Evolutionary conservation across 148 eudicot genomes (phyloP), one percentile per base, ranked within the genome.

Genomic region (Agrostemma githago): DNA sequence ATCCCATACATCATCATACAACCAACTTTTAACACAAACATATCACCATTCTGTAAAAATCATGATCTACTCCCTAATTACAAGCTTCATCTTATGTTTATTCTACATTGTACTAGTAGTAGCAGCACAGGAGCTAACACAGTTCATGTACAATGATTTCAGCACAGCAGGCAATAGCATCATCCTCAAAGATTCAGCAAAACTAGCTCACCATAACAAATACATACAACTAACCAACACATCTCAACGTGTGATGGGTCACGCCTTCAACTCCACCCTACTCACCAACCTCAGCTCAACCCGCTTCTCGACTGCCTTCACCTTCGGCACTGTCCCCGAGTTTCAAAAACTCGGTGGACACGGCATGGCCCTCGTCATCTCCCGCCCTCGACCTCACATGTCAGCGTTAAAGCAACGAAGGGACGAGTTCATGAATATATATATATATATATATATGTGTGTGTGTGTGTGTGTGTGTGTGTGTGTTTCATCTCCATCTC

Each of bases 261-360:
- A 87, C 58, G 88, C 82, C 53, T 85, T 85, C 6, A 80, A 80
- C 71, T 9, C 76, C 4, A 37, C 59, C 39, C 74, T 82, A 0
- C 16, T 85, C 38, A 72, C 43, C 15, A 75, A 72, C 61, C 58
- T 3, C 75, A 5, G 84, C 43, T 14, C 48, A 59, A 15, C 78
- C 81, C 11, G n/a, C n/a, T 89, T 89, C 65, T 85, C 88, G 4
- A 85, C 92, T 0, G 65, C 71, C 42, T 89, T 89, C 59, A 86
- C 81, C 4, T 42, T 85, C 21, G 79, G 73, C 26, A 85, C 84
- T 10, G 77, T 75, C 17, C 87, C 88, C 0, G 77, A 85, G 72
- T 84, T 85, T 43, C 74, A 82, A 16, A 68, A 61, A 4, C 86
- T 82, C 19, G 84, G 88, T 2, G 92, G 92, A 26, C 88, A 86